Evolutionary conservation across 768 basidiomycete genomes (phyloP).

Genomic region (Cystofilobasidium capitatum): DNA sequence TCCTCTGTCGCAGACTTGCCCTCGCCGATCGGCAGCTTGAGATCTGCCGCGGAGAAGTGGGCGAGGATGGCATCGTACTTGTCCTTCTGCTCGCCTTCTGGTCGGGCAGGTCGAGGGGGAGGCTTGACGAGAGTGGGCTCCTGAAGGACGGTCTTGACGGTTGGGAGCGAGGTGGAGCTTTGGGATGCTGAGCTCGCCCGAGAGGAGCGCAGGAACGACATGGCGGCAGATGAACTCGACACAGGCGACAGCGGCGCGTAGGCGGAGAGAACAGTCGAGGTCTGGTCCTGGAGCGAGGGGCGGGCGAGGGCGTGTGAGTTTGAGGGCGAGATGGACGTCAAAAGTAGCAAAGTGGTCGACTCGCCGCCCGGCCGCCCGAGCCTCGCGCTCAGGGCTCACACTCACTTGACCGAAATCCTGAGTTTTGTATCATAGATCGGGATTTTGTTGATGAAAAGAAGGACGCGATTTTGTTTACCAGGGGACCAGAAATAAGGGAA

Average conservation of each 20-base stretch:
- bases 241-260: neutral
- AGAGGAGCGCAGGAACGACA: neutral
- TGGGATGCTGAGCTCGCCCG: neutral
- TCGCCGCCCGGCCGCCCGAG: too few relatives aligned
- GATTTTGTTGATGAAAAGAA: too few relatives aligned
- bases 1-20: neutral
- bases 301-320: too few relatives aligned
- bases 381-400: too few relatives aligned
- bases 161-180: constrained; percentile 4
- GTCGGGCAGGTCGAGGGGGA: constrained; percentile 11
- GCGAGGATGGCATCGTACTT: constrained; percentile 1
- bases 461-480: too few relatives aligned
- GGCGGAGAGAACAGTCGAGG: neutral
- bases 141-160: constrained; percentile 13
- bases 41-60: neutral
- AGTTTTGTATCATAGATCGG: too few relatives aligned
- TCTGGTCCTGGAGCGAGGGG: too few relatives aligned
- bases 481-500: too few relatives aligned
- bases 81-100: constrained; percentile 13
- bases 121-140: constrained; percentile 9
- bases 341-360: too few relatives aligned
- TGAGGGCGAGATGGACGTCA: too few relatives aligned
- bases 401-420: too few relatives aligned
- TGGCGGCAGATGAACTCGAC: neutral
- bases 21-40: neutral